phyloP scores from a whole-genome alignment of 2,329 filamentous ascomycete genomes.

The Aspergillus jensenii region DNA sequence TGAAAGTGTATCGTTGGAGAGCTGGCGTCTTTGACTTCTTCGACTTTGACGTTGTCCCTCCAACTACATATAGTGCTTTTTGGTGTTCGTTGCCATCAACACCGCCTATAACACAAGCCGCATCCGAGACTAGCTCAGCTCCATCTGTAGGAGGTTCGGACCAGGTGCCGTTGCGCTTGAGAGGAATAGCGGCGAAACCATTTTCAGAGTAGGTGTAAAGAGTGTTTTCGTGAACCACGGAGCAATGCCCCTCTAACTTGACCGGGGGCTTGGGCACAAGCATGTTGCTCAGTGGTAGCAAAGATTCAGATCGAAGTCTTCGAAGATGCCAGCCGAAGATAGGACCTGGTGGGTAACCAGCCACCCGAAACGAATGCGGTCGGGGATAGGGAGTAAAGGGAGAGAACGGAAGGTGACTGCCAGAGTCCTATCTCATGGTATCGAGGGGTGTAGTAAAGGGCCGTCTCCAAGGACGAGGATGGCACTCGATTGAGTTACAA shows the following conservation, averaged over 20 bases:
- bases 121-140: conserved; percentile 66
- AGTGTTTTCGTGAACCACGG: conserved; percentile 74
- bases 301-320: conserved; percentile 15
- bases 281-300: conserved; percentile 52
- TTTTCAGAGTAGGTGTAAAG: conserved; percentile 78
- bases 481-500: conserved; percentile 6
- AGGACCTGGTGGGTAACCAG: conserved; percentile 24
- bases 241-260: conserved; percentile 75
- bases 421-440: conserved; percentile 39
- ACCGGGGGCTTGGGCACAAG: conserved; percentile 68
- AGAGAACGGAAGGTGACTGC: conserved; percentile 29
- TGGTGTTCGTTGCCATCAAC: conserved; percentile 56
- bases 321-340: conserved; percentile 32
- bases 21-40: conserved; percentile 67
- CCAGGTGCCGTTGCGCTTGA: conserved; percentile 73
- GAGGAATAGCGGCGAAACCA: conserved; percentile 71
- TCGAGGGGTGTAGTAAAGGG: conserved; percentile 10
- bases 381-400: conserved; percentile 21
- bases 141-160: conserved; percentile 59
- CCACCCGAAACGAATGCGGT: conserved; percentile 19
- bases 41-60: conserved; percentile 62
- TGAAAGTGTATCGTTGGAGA: conserved; percentile 68
- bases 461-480: conserved; percentile 7
- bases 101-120: conserved; percentile 71
- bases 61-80: conserved; percentile 75